phyloP scores from a whole-genome alignment of 352 stramenopile species.

The Phytophthora hybrid region DNA sequence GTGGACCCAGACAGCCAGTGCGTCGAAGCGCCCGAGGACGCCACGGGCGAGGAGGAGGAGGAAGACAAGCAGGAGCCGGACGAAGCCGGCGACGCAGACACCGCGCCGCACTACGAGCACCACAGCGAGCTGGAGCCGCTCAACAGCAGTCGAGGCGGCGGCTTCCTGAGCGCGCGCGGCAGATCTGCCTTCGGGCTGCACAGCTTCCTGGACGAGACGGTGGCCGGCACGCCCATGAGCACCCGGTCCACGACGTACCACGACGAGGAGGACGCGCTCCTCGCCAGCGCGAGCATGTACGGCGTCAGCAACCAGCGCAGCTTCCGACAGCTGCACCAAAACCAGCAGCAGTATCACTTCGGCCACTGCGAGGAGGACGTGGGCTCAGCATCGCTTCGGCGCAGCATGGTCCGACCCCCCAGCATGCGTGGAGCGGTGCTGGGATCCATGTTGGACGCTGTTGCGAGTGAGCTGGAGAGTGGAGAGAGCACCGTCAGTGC shows the following conservation, averaged over 20 bases:
- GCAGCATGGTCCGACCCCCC: slow-evolving; percentile 40
- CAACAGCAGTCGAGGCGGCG: slow-evolving; percentile 37
- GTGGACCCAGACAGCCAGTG: slow-evolving; percentile 52
- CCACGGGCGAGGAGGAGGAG: slow-evolving; percentile 6
- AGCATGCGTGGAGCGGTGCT: slow-evolving; percentile 36
- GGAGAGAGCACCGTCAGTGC: slow-evolving; percentile 21
- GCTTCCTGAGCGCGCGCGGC: slow-evolving; percentile 35
- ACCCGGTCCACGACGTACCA: slow-evolving; percentile 64
- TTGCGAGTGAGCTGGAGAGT: slow-evolving; percentile 34
- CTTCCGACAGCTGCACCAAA: slow-evolving; percentile 76
- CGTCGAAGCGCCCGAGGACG: slow-evolving; percentile 47
- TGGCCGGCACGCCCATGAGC: slow-evolving; percentile 59
- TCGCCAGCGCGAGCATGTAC: slow-evolving; percentile 79
- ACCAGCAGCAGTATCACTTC: slow-evolving; percentile 76
- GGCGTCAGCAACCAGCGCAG: slow-evolving; percentile 71
- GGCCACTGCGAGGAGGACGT: slow-evolving; percentile 60
- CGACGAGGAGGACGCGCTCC: slow-evolving; percentile 79
- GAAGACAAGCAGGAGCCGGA: background rate
- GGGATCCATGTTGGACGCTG: slow-evolving; percentile 30
- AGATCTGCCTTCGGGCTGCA: slow-evolving; percentile 35
- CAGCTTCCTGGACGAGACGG: slow-evolving; percentile 53
- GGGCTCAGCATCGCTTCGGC: slow-evolving; percentile 41
- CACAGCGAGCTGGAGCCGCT: slow-evolving; percentile 36
- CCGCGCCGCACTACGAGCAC: background rate
- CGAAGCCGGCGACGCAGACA: background rate